Evolutionary conservation across 176 grass and related monocot species (phyloP), one percentile per base, ranked within the genome.

Genomic region (Zoysia pacifica): DNA sequence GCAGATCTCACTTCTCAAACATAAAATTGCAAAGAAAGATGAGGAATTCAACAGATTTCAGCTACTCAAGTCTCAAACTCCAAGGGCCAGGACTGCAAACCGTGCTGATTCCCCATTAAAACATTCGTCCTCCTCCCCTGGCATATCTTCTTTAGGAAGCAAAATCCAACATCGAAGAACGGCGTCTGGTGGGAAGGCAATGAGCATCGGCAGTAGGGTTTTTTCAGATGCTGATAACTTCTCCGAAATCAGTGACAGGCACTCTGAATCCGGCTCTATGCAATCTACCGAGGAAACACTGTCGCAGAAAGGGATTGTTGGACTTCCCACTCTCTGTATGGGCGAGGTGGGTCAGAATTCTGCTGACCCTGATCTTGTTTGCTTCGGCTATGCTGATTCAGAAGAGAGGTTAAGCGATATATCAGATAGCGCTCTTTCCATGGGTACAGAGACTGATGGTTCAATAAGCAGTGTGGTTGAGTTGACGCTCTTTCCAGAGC

Each of bases 331-430:
- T 56, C 41, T 88, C 19, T 28, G 63, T 74, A 18, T 41, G 70
- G 44, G 59, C 18, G 62, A 56, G 14, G 69, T 46, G 51, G 62
- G 50, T 55, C 76, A 73, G 37, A 88, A 48, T 86, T 86, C 91
- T 83, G 77, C 65, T 64, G 67, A 83, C 7, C 71, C 72, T 69
- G 84, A 89, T 46, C 62, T 94, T 81, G 73, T 45, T 75, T 74
- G 70, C 48, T 92, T 90, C 54, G 95, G 62, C 67, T 90, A 94
- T 44, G 86, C 48, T 15, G 90, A 91, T 72, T 90, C 87, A 62
- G 94, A 97, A 67, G 95, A 84, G 67, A 82, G 86, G 64, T 75
- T 89, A 78, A 98, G 91, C 61, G 95, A 94, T 58, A 92, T 90
- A 87, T 94, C 91, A 58, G 95, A 97, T 82, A 89, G 89, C 70